Base-by-base conservation (phyloP, 2,329 filamentous ascomycete species). In the Calonectria crousiana region DNA sequence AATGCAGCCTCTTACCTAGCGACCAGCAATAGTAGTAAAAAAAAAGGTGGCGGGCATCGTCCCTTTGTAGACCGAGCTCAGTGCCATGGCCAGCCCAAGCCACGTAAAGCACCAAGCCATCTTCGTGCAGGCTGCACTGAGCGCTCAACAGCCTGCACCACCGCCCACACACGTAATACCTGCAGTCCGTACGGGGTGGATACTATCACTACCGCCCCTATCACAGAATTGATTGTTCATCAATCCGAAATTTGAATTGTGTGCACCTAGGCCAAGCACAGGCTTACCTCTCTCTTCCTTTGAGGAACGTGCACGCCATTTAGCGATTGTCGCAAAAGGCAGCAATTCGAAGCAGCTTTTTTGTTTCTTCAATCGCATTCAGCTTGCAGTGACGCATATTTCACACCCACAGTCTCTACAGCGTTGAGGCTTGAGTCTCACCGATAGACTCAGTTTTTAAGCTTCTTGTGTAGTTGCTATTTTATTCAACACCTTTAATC, bases 91-190 rank as follows among this genome's bases (percentile, higher is more conserved):
- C 67, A 28, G 28, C 41, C 44, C 62, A 41, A 41, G 56, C 67
- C 67, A 70, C 67, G 67, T 70, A 70, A 64, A 70, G 67, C 41
- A 52, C 52, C 67, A 64, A 34, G 44, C 53, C 67, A 64, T 64
- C 20, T 38, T 49, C 53, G 32, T 56, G 41, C 56, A 69, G 47
- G 49, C 49, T 41, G 14, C 32, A 64, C 56, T 30, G 67, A 49
- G 67, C 52, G 38, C 52, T 69, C 52, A 36, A 60, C 30, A 49
- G 66, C 56, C 51, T 58, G 38, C 34, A 44, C 38, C 41, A 58
- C 52, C 52, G 32, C 52, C 52, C 16, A 30, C 23, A 62, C 56
- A 62, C 56, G 56, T 62, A 70, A 52, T 58, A 38, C 28, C 34
- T 62, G 41, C 53, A 69, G 41, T 58, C 34, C 56, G 41, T 44